These are phyloP conservation scores for Penicillium malachiteum DNA, from an alignment of 495 filamentous ascomycete genomes.

Conservation along the genomic window DNA sequence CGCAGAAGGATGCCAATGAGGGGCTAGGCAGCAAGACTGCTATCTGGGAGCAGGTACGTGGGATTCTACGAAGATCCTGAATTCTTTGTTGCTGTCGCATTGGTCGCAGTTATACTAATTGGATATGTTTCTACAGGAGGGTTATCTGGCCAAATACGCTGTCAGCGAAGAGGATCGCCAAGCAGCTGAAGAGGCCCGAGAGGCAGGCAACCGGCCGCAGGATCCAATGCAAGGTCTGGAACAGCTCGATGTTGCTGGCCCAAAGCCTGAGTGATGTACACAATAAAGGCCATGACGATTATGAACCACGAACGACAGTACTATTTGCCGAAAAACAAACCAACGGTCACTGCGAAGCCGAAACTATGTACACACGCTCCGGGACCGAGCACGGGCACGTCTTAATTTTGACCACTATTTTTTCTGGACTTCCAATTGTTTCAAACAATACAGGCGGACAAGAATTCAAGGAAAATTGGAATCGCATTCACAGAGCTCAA, in stretches of 20 bases:
- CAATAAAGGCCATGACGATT: conserved; percentile 13
- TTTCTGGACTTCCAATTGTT: conserved; percentile 28
- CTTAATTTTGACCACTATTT: conserved; percentile 11
- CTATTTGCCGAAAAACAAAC: conserved; percentile 32
- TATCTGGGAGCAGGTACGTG: conserved; percentile 91
- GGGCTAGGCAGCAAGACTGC: conserved; percentile 92
- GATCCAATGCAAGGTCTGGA: conserved; percentile 97
- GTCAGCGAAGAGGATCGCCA: conserved; percentile 81
- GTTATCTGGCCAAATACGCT: conserved; percentile 86
- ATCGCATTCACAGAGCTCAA: conserved; percentile 38
- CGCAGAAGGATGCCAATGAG: conserved; percentile 83
- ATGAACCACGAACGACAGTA: conserved; percentile 32
- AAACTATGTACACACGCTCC: conserved; percentile 44
- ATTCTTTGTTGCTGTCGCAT: not conserved
- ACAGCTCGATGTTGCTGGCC: conserved; percentile 89
- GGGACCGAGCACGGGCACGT: conserved; percentile 23
- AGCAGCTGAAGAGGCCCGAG: conserved; percentile 59
- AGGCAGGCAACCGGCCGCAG: conserved; percentile 52
- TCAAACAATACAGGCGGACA: conserved; percentile 37
- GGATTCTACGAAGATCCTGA: conserved; percentile 12
- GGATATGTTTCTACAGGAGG: conserved; percentile 60
- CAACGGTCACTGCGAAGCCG: conserved; percentile 33
- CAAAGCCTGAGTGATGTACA: conserved; percentile 66
- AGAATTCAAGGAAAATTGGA: conserved; percentile 27
- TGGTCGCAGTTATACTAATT: conserved; percentile 20